Conservation (phyloP, 2,329 filamentous ascomycete genomes). For the Penicillium sp. region DNA sequence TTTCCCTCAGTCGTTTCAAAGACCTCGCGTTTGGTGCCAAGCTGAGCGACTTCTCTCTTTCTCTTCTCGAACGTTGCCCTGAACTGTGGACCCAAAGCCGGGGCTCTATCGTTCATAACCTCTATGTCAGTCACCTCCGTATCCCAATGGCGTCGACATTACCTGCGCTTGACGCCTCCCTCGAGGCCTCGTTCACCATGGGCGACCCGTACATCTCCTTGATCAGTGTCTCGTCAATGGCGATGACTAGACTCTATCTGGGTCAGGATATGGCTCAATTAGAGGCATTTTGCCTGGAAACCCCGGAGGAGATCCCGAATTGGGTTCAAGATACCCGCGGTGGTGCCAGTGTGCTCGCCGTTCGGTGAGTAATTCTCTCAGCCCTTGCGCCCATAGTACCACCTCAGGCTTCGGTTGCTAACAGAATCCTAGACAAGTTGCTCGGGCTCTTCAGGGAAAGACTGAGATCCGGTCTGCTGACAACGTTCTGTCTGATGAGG, state of each 20-base stretch:
- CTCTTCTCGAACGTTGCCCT: conserved; percentile 52
- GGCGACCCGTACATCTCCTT: conserved; percentile 59
- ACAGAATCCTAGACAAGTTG: conserved; percentile 46
- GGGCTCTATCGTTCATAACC: conserved; percentile 55
- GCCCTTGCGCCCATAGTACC: too few relatives aligned
- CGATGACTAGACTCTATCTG: conserved; percentile 55
- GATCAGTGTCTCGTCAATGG: conserved; percentile 58
- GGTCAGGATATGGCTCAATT: conserved; percentile 58
- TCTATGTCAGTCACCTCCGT: conserved; percentile 62
- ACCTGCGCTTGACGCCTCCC: conserved; percentile 52
- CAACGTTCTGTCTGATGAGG: conserved; percentile 53
- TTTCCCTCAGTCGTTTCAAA: conserved; percentile 57
- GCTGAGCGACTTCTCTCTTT: conserved; percentile 53
- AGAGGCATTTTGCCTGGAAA: conserved; percentile 56
- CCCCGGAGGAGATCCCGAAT: conserved; percentile 55
- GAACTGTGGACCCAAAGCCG: conserved; percentile 56
- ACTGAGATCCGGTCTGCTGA: conserved; percentile 50
- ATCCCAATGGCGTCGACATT: conserved; percentile 53
- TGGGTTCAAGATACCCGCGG: conserved; percentile 59
- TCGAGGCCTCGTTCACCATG: conserved; percentile 56
- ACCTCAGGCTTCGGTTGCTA: conserved; percentile 4
- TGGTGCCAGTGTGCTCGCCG: conserved; percentile 55
- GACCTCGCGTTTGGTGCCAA: conserved; percentile 55
- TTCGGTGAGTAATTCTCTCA: conserved; percentile 41
- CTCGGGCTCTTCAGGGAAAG: conserved; percentile 60